phyloP scores from a whole-genome alignment of 495 filamentous ascomycete genomes.

The Platismatia glauca region DNA sequence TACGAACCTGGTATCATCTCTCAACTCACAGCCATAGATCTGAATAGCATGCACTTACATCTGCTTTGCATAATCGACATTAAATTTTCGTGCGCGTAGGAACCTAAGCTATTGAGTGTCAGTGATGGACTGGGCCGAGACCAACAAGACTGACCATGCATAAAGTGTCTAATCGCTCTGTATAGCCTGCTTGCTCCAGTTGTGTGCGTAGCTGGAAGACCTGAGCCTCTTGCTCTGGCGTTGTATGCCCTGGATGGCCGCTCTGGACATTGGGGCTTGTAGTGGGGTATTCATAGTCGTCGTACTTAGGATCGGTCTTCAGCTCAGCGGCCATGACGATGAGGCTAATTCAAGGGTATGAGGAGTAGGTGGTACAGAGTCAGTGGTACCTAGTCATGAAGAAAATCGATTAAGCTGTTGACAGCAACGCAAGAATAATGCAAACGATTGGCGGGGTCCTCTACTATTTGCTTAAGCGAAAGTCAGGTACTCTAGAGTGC shows the following conservation, averaged over 20 bases:
- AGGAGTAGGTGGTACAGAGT: background rate
- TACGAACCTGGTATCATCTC: conserved; percentile 58
- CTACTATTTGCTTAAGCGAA: conserved; percentile 8
- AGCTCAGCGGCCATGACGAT: conserved; percentile 37
- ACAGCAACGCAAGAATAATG: background rate
- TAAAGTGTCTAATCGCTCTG: conserved; percentile 78
- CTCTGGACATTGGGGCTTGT: conserved; percentile 55
- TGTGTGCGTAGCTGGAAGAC: conserved; percentile 73
- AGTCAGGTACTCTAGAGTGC: no score
- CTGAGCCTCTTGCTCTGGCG: conserved; percentile 78
- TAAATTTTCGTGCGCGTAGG: conserved; percentile 89
- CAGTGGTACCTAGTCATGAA: background rate
- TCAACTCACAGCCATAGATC: background rate
- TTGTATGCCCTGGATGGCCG: conserved; percentile 87
- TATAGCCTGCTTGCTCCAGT: conserved; percentile 79
- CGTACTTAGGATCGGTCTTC: conserved; percentile 79
- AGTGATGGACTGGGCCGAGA: conserved; percentile 4
- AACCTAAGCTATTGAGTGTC: conserved; percentile 59
- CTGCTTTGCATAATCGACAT: conserved; percentile 69
- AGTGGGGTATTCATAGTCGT: conserved; percentile 89
- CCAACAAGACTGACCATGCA: conserved; percentile 53
- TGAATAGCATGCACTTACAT: conserved; percentile 52
- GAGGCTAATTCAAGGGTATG: background rate
- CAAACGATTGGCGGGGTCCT: background rate
- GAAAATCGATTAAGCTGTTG: background rate